Conservation (phyloP, 2,329 filamentous ascomycete genomes). For the Diaporthe caulivora region DNA sequence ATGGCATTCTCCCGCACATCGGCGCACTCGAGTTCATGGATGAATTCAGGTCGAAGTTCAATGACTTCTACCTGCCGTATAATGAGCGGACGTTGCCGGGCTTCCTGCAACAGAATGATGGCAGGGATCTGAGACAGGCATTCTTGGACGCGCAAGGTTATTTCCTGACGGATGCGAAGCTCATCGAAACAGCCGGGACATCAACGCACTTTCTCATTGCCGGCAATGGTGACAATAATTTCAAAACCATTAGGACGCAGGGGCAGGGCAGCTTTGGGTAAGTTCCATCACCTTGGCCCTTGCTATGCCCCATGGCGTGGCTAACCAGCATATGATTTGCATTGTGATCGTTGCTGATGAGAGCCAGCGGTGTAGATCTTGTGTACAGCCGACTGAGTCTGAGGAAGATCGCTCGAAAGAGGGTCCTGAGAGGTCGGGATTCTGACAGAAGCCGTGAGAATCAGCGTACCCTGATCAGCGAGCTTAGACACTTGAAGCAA, state of each 20-base stretch:
- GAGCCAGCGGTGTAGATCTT: slow-evolving; percentile 37
- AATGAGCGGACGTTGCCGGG: slow-evolving; percentile 40
- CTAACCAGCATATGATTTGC: not conserved
- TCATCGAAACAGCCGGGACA: slow-evolving; percentile 38
- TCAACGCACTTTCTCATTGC: slow-evolving; percentile 27
- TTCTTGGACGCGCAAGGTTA: slow-evolving; percentile 41
- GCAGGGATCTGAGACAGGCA: slow-evolving; percentile 25
- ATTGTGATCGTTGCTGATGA: not conserved
- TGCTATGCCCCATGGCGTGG: not conserved
- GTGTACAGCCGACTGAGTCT: slow-evolving; percentile 39
- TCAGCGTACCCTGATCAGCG: slow-evolving; percentile 34
- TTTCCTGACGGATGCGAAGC: slow-evolving; percentile 41
- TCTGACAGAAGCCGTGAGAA: slow-evolving; percentile 18
- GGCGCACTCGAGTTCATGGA: slow-evolving; percentile 36
- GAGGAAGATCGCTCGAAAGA: slow-evolving; percentile 37
- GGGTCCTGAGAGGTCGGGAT: slow-evolving; percentile 32
- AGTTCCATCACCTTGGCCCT: not conserved
- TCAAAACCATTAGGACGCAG: slow-evolving; percentile 31
- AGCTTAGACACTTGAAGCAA: slow-evolving; percentile 33
- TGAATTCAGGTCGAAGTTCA: slow-evolving; percentile 37
- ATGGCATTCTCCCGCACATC: slow-evolving; percentile 41
- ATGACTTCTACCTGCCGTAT: slow-evolving; percentile 41
- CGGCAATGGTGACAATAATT: slow-evolving; percentile 37
- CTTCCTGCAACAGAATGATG: slow-evolving; percentile 27
- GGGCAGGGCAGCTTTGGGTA: slow-evolving; percentile 41